Evolutionary conservation across 306 rosid genomes (phyloP).

Genomic region (Adenanthera pavonina): DNA sequence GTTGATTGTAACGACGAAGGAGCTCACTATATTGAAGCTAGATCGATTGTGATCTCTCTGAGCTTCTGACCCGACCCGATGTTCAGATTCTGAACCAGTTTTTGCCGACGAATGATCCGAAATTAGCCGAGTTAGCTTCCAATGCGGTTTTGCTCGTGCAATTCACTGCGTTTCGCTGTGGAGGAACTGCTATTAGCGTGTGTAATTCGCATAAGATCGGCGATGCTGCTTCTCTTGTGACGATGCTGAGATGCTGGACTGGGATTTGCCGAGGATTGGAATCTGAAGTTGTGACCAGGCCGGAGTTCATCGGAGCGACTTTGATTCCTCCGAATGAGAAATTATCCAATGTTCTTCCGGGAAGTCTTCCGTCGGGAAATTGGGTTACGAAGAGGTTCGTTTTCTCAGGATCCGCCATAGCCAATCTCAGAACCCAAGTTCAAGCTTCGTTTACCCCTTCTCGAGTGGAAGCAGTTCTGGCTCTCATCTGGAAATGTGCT

Average conservation of each 20-base stretch:
- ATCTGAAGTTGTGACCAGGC: neutral
- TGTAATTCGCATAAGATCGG: neutral
- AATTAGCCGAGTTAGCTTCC: neutral
- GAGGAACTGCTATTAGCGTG: slow-evolving; percentile 38
- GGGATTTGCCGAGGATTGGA: neutral
- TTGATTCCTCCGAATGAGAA: neutral
- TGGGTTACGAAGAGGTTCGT: neutral
- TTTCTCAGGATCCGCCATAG: neutral
- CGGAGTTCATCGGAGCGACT: neutral
- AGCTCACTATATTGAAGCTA: slow-evolving; percentile 32
- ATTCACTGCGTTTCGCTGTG: slow-evolving; percentile 30
- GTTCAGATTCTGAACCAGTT: neutral
- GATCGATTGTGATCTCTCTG: neutral
- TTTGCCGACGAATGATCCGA: slow-evolving; percentile 8
- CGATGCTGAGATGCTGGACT: neutral
- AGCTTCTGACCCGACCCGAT: slow-evolving; percentile 19
- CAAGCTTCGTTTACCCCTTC: neutral
- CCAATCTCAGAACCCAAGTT: neutral
- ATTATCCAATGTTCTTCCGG: neutral
- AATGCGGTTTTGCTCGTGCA: slow-evolving; percentile 33
- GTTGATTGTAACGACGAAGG: slow-evolving; percentile 34
- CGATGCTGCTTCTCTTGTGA: neutral
- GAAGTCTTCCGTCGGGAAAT: neutral
- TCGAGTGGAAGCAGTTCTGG: neutral
- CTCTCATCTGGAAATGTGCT: slow-evolving; percentile 7